Evolutionary conservation across 441 rosid genomes (phyloP), one percentile per base, ranked within the genome.

Genomic region (Mallotus japonicus): DNA sequence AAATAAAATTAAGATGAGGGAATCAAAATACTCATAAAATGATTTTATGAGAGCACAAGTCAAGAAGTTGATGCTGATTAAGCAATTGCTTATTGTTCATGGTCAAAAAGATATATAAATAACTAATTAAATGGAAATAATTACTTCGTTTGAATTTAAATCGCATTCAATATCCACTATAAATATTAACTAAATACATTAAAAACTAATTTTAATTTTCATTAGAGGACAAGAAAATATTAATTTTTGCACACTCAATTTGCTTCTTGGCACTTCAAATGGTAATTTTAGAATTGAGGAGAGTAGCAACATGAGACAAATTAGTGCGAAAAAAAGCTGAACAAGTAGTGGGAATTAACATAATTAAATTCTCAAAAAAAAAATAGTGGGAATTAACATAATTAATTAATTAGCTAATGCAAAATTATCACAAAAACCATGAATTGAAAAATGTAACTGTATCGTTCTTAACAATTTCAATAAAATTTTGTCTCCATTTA

Each of bases 401-500:
- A 50, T 19, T 1, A 17, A 16, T 7, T 56, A n/a, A 37, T 37
- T 37, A 37, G 40, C 6, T 37, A 37, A 37, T 37, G 40, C 5
- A 37, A 37, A 37, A 37, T 37, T 37, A 37, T 37, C 40, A 3
- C 40, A 37, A 8, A 56, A 56, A n/a, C 6, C 11, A 56, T 17
- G 28, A 40, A 44, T 5, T 44, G 49, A 7, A 44, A 9, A 40
- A 32, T 67, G 71, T 51, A 67, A 67, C 71, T 0, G 47, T 54
- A 62, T 17, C 40, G 46, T 8, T 10, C 32, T 53, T 11, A 49
- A 34, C 19, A 32, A 16, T 64, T 15, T 50, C 2, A 50, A 69
- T 44, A 37, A 69, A 67, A 54, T 20, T 67, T 66, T 65, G 71
- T 55, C 16, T 56, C 19, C 53, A 66, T 62, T 75, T 70, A 73